These are phyloP conservation scores for Prunus kanzakura DNA, from an alignment of 306 rosid genomes.

Conservation along the genomic window DNA sequence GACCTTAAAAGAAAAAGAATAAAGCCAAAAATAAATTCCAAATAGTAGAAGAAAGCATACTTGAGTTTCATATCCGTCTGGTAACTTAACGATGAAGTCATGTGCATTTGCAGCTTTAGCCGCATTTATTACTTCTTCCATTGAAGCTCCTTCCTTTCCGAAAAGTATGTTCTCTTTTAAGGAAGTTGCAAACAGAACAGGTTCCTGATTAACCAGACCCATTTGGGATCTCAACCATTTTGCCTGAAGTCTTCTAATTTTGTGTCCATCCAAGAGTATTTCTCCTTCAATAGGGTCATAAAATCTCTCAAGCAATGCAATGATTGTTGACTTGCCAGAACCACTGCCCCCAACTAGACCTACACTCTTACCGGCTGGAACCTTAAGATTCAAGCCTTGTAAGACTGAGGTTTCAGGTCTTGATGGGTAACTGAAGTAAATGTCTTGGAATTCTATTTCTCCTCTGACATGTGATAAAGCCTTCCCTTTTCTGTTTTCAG, in stretches of 20 bases:
- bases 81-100: slow-evolving; percentile 67
- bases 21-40: not conserved
- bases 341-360: slow-evolving; percentile 95
- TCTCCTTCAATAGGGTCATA: slow-evolving; percentile 83
- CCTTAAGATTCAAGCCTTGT: slow-evolving; percentile 60
- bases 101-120: slow-evolving; percentile 92
- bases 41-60: slow-evolving; percentile 42
- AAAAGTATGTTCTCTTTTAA: slow-evolving; percentile 75
- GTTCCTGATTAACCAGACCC: slow-evolving; percentile 86
- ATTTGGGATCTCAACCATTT: slow-evolving; percentile 91
- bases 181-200: slow-evolving; percentile 89
- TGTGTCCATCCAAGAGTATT: slow-evolving; percentile 73
- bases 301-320: slow-evolving; percentile 82
- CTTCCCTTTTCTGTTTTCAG: slow-evolving; percentile 68
- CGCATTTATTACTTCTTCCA: slow-evolving; percentile 63
- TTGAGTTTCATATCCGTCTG: slow-evolving; percentile 89
- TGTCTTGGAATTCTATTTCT: slow-evolving; percentile 57
- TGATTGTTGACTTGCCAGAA: slow-evolving; percentile 80
- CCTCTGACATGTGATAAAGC: slow-evolving; percentile 82
- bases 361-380: slow-evolving; percentile 72
- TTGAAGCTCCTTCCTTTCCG: slow-evolving; percentile 85
- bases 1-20: not conserved
- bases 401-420: slow-evolving; percentile 63
- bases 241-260: slow-evolving; percentile 59
- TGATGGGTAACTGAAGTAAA: slow-evolving; percentile 69